A percentile compares a stretch with the other conserved stretches of the same genome.
phyloP scores from a whole-genome alignment of 148 eudicot species.

The Pharnaceum exiguum region DNA sequence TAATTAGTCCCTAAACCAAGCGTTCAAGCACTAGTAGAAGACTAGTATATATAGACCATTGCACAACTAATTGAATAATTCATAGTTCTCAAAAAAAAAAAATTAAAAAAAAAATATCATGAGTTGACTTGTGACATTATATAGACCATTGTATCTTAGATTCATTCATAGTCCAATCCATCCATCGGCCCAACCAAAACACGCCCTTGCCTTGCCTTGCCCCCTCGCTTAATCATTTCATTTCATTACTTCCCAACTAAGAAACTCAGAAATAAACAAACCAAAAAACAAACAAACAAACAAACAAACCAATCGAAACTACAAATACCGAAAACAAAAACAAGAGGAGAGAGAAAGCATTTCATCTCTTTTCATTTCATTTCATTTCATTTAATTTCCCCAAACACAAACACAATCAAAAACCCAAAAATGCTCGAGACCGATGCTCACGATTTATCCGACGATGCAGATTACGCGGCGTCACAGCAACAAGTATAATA shows the following conservation, averaged over 20 bases:
- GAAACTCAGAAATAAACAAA: not conserved
- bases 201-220: not conserved
- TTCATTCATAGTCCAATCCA: too few relatives aligned
- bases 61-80: too few relatives aligned
- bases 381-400: too few relatives aligned
- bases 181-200: not conserved
- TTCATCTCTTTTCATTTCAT: too few relatives aligned
- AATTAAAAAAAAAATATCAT: too few relatives aligned
- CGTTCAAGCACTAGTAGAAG: too few relatives aligned
- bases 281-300: not conserved
- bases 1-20: too few relatives aligned
- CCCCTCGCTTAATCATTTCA: not conserved
- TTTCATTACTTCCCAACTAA: slow-evolving; percentile 3
- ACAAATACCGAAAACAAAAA: not conserved
- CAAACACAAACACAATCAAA: not conserved
- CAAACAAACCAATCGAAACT: too few relatives aligned
- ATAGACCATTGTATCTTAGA: too few relatives aligned
- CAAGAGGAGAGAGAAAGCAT: not conserved
- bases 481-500: slow-evolving; percentile 41
- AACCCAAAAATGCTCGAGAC: slow-evolving; percentile 33
- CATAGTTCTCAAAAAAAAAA: too few relatives aligned
- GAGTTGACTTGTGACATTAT: too few relatives aligned
- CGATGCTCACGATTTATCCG: slow-evolving; percentile 40
- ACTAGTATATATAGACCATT: too few relatives aligned
- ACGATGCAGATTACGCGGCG: slow-evolving; percentile 55